These are phyloP conservation scores for Vickermania ingenoplastis DNA, from an alignment of 208 protist species.

Conservation along the genomic window DNA sequence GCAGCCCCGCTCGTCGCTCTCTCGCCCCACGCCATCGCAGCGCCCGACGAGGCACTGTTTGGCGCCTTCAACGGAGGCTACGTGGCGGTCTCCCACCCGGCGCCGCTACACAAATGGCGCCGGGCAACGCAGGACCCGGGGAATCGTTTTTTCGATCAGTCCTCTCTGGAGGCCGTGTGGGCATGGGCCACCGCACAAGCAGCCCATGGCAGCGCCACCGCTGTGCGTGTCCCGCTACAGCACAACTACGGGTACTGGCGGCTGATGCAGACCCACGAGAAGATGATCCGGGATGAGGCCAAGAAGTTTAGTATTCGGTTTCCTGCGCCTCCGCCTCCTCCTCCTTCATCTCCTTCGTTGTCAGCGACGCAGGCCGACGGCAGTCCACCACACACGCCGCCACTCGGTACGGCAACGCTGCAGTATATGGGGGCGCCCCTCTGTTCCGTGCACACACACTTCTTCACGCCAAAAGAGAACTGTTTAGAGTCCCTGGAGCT, in stretches of 20 bases:
- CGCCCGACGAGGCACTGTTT: conserved; percentile 47
- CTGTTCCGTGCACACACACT: conserved; percentile 69
- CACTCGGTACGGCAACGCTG: conserved; percentile 6
- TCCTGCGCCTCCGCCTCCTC: too few species aligned
- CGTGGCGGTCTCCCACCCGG: conserved; percentile 24
- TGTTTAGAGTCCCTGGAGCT: too few species aligned
- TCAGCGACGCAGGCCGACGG: background rate
- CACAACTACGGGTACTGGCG: conserved; percentile 86
- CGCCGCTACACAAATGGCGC: conserved; percentile 49
- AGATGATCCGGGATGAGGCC: conserved; percentile 21
- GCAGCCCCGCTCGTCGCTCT: conserved; percentile 22
- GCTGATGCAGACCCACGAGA: conserved; percentile 33
- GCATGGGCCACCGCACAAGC: background rate
- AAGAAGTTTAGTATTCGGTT: conserved; percentile 42
- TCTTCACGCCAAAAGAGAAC: conserved; percentile 12
- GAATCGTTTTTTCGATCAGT: conserved; percentile 73
- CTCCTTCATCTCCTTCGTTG: background rate
- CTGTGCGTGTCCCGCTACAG: conserved; percentile 37
- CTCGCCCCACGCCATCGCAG: conserved; percentile 51
- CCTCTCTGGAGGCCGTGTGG: conserved; percentile 46
- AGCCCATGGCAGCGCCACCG: conserved; percentile 11
- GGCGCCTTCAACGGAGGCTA: conserved; percentile 70
- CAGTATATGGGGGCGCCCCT: conserved; percentile 51
- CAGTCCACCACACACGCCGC: background rate
- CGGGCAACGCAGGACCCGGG: conserved; percentile 19